Evolutionary conservation across 768 basidiomycete species (phyloP).

Genomic region (Boletales sp.): DNA sequence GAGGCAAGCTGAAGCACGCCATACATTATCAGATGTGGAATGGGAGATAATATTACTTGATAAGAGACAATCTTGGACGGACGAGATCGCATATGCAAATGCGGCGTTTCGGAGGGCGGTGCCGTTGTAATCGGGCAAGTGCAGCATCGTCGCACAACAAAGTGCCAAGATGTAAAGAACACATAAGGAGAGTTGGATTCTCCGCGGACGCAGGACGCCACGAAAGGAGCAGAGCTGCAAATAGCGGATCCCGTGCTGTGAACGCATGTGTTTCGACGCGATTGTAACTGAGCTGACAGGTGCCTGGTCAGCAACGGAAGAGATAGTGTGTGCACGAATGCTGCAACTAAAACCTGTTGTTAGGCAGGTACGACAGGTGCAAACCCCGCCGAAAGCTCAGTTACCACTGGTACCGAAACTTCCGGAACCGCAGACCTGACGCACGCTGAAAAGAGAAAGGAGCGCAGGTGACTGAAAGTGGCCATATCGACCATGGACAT

Average conservation of each 20-base stretch:
- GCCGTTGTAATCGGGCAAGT: slow-evolving; percentile 5
- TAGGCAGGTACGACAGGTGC: background rate
- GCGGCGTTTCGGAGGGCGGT: slow-evolving; percentile 10
- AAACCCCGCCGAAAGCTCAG: background rate
- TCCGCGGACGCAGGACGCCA: background rate
- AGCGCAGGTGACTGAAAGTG: background rate
- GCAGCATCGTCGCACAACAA: slow-evolving; percentile 4
- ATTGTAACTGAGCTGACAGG: background rate
- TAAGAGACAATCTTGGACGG: background rate
- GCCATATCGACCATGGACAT: background rate
- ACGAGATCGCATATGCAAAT: background rate
- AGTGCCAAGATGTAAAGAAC: slow-evolving; percentile 4
- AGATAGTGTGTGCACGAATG: background rate
- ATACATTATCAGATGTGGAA: background rate
- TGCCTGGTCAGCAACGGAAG: background rate
- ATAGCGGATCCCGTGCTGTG: too few species aligned
- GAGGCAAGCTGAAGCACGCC: background rate
- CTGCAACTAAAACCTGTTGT: background rate
- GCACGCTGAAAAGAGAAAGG: too few species aligned
- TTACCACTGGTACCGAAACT: background rate
- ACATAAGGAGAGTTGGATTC: too few species aligned
- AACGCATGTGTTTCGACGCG: background rate
- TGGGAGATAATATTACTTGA: background rate
- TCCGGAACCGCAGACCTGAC: background rate
- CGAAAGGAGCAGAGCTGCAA: too few species aligned